Percentiles rank a stretch among this genome's conserved stretches.
phyloP scores from a whole-genome alignment of 129 eudicot genomes.

The Chrysanthemum seticuspe region DNA sequence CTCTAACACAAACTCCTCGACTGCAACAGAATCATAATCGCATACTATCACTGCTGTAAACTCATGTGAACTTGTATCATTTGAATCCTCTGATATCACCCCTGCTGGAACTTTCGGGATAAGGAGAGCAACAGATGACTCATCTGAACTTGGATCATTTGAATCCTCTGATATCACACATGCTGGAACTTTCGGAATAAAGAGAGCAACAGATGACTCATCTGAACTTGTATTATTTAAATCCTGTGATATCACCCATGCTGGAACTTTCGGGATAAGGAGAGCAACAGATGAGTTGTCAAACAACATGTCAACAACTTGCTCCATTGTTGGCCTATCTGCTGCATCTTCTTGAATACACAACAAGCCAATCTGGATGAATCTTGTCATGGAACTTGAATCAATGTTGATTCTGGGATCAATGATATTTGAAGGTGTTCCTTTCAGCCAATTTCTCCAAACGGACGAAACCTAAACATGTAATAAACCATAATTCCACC shows the following conservation, averaged over 20 bases:
- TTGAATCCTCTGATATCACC: no score
- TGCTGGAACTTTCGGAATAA: no score
- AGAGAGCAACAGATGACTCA: no score
- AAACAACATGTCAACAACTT: slow-evolving; percentile 1
- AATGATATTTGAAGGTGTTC: not conserved
- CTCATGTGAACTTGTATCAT: no score
- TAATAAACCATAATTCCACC: not conserved
- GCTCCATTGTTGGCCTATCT: slow-evolving; percentile 11
- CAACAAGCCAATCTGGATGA: slow-evolving; percentile 2
- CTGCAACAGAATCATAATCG: not conserved
- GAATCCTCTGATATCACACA: no score
- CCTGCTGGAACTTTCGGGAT: no score
- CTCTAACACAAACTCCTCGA: not conserved
- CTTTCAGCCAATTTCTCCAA: not conserved
- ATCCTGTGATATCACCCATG: no score
- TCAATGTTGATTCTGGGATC: not conserved
- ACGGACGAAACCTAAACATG: not conserved
- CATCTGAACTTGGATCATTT: no score
- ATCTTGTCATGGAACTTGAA: not conserved
- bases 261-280: not conserved
- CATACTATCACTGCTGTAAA: no score
- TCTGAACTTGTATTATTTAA: not conserved
- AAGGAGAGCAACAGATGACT: no score
- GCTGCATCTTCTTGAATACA: not conserved
- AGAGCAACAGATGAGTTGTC: not conserved